Evolutionary conservation across 2,329 filamentous ascomycete genomes (phyloP).

Genomic region (Juglanconis oblonga): DNA sequence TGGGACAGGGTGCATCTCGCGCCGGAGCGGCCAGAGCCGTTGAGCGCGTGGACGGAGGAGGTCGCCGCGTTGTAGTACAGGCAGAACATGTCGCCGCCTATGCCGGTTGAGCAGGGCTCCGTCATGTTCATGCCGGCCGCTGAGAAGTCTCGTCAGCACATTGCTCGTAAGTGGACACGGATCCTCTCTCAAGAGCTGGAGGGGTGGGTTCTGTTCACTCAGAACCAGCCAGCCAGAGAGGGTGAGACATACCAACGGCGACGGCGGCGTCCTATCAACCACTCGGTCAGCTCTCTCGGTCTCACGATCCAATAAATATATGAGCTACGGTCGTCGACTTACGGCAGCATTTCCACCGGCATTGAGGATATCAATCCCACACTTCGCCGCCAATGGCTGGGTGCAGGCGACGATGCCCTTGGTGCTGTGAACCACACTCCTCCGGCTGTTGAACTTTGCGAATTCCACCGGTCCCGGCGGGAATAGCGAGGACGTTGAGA

Average conservation of each 20-base stretch:
- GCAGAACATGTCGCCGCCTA: constrained; percentile 97
- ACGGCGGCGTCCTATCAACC: constrained; percentile 80
- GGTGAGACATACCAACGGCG: constrained; percentile 65
- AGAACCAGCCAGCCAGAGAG: background rate
- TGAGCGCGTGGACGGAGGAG: constrained; percentile 79
- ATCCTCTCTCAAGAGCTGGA: background rate
- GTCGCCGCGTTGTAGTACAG: constrained; percentile 84
- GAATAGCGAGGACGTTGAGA: constrained; percentile 45
- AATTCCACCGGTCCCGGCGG: constrained; percentile 48
- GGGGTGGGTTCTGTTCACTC: background rate
- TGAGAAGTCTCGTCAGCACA: constrained; percentile 28
- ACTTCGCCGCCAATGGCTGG: constrained; percentile 85
- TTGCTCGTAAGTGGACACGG: background rate
- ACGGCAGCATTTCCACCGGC: constrained; percentile 92
- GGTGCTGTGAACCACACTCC: constrained; percentile 91
- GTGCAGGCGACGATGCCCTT: constrained; percentile 88
- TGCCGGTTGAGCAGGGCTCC: constrained; percentile 88
- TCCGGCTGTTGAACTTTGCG: constrained; percentile 69
- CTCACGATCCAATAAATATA: background rate
- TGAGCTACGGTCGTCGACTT: constrained; percentile 34
- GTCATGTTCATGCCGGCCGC: constrained; percentile 91
- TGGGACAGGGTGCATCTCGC: constrained; percentile 65
- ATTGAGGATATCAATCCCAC: constrained; percentile 79
- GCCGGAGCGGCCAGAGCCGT: constrained; percentile 86
- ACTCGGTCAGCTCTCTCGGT: constrained; percentile 10